phyloP scores from a whole-genome alignment of 352 stramenopile species.

The Globisporangium nunn region DNA sequence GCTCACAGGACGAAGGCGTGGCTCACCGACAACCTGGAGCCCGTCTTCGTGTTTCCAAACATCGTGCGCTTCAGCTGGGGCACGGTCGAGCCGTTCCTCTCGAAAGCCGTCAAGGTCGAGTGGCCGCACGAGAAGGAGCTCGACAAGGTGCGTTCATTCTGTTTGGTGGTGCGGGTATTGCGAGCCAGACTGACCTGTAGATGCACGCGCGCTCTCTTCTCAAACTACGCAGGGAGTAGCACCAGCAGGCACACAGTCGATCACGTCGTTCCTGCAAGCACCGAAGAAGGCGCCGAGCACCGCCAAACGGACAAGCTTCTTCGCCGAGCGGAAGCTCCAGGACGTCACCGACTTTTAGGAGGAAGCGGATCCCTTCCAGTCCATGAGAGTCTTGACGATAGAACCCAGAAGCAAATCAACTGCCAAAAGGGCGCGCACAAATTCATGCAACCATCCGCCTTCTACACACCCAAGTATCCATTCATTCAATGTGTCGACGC shows the following conservation, averaged over 20 bases:
- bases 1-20: slow-evolving; percentile 71
- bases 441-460: too few relatives aligned
- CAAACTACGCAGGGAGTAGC: slow-evolving; percentile 33
- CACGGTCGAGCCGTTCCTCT: slow-evolving; percentile 55
- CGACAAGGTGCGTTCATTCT: slow-evolving; percentile 29
- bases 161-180: too few relatives aligned
- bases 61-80: slow-evolving; percentile 92
- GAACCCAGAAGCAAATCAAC: neutral
- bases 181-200: neutral
- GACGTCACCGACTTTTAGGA: slow-evolving; percentile 63
- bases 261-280: slow-evolving; percentile 67
- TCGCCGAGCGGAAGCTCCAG: slow-evolving; percentile 42
- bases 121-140: slow-evolving; percentile 68
- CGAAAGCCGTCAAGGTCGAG: slow-evolving; percentile 50
- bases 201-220: slow-evolving; percentile 1
- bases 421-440: too few relatives aligned
- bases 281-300: slow-evolving; percentile 14
- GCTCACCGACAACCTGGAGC: slow-evolving; percentile 79
- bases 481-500: too few relatives aligned
- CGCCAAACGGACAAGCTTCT: slow-evolving; percentile 36
- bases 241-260: slow-evolving; percentile 62
- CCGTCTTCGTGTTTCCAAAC: slow-evolving; percentile 88
- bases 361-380: too few relatives aligned
- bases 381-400: neutral
- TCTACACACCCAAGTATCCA: too few relatives aligned